Evolutionary conservation across 1,139 yeast species (phyloP).

Genomic region (Saccharomycopsis phalli): DNA sequence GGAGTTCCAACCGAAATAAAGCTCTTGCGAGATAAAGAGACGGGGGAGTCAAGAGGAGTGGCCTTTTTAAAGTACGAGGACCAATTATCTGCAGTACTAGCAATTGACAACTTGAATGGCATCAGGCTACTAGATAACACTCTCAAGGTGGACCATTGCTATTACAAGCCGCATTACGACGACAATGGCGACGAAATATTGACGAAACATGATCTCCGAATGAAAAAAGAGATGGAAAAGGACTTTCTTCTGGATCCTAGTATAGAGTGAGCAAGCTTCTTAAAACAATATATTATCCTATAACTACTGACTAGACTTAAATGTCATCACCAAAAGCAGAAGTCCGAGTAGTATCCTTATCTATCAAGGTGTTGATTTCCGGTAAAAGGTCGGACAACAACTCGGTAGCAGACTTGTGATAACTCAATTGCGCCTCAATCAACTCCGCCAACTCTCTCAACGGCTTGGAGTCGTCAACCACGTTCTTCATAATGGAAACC

Average conservation of each 20-base stretch:
- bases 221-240: slow-evolving; percentile 13
- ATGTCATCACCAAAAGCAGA: slow-evolving; percentile 25
- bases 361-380: slow-evolving; percentile 53
- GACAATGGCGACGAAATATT: slow-evolving; percentile 16
- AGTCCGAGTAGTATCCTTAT: slow-evolving; percentile 36
- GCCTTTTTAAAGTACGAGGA: slow-evolving; percentile 80
- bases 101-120: slow-evolving; percentile 86
- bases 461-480: slow-evolving; percentile 66
- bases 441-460: slow-evolving; percentile 62
- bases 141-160: slow-evolving; percentile 70
- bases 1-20: slow-evolving; percentile 80
- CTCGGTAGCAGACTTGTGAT: slow-evolving; percentile 70
- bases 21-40: slow-evolving; percentile 56
- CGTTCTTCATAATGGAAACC: slow-evolving; percentile 74
- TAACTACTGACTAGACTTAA: slow-evolving; percentile 6
- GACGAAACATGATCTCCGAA: slow-evolving; percentile 10
- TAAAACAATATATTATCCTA: slow-evolving; percentile 3
- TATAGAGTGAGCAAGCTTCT: background rate
- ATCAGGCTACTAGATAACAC: slow-evolving; percentile 47
- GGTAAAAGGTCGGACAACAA: slow-evolving; percentile 58
- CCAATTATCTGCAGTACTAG: slow-evolving; percentile 70
- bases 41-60: slow-evolving; percentile 58
- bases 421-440: slow-evolving; percentile 73
- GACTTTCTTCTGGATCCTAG: no score
- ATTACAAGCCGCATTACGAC: slow-evolving; percentile 33